These are phyloP conservation scores for Phytomonas serpens DNA, from an alignment of 208 protist species.

Conservation along the genomic window DNA sequence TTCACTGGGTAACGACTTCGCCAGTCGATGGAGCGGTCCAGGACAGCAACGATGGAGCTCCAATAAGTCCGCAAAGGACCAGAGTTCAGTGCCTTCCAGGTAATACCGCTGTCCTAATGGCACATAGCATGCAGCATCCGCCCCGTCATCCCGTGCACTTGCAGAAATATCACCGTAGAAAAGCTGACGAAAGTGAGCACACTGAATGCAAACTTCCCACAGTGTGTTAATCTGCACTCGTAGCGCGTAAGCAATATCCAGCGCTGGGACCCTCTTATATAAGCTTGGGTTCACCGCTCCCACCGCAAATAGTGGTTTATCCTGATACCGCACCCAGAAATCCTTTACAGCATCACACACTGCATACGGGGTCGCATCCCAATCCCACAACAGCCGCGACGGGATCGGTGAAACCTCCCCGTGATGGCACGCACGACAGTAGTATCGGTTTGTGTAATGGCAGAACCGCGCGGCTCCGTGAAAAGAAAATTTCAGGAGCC, in stretches of 20 bases:
- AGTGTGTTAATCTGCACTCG: slow-evolving; percentile 23
- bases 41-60: slow-evolving; percentile 21
- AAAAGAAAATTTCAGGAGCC: not conserved
- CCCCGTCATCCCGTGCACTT: not conserved
- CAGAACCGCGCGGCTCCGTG: slow-evolving; percentile 33
- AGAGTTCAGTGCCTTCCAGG: slow-evolving; percentile 25
- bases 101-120: slow-evolving; percentile 20
- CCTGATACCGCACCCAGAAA: slow-evolving; percentile 18
- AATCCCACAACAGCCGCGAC: slow-evolving; percentile 24
- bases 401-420: slow-evolving; percentile 19
- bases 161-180: slow-evolving; percentile 19
- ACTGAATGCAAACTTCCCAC: slow-evolving; percentile 23
- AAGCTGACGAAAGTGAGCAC: slow-evolving; percentile 16
- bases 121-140: slow-evolving; percentile 14
- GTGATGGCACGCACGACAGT: slow-evolving; percentile 26
- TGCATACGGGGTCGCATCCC: slow-evolving; percentile 27
- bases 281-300: slow-evolving; percentile 23
- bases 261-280: slow-evolving; percentile 13
- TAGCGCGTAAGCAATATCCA: slow-evolving; percentile 15
- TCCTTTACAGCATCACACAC: slow-evolving; percentile 24
- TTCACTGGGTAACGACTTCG: not conserved
- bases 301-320: slow-evolving; percentile 26
- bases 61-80: slow-evolving; percentile 29
- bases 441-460: slow-evolving; percentile 43
- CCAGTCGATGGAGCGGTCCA: not conserved